These are phyloP conservation scores for Ceratobasidium sp. DNA, from an alignment of 1,284 basidiomycete species.

Conservation along the genomic window DNA sequence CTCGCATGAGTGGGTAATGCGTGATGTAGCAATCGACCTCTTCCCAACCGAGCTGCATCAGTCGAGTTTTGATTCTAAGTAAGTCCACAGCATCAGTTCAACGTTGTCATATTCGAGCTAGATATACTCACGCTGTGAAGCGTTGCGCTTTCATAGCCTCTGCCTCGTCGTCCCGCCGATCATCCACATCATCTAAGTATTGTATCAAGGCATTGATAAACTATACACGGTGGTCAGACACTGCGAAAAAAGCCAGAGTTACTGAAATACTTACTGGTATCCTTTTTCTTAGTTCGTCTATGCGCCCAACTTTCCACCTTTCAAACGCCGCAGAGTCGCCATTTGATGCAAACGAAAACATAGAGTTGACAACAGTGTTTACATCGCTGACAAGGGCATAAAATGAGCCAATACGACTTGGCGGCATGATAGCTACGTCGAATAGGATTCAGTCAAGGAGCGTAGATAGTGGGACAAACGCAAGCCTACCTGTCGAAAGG, in stretches of 20 bases:
- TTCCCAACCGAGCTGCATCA: conserved; percentile 36
- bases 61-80: conserved; percentile 2
- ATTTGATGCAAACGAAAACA: not conserved
- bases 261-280: not conserved
- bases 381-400: conserved; percentile 18
- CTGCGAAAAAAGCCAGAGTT: not conserved
- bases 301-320: conserved; percentile 6
- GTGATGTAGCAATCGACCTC: conserved; percentile 35
- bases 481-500: conserved; percentile 4
- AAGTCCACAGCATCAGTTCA: not conserved
- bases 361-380: not conserved
- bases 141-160: conserved; percentile 25
- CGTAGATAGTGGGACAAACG: not conserved
- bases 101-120: not conserved
- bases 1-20: conserved; percentile 10
- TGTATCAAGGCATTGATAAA: conserved; percentile 2
- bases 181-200: conserved; percentile 21
- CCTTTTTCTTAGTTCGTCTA: not conserved
- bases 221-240: not conserved
- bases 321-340: conserved; percentile 10
- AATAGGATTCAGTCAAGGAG: not conserved
- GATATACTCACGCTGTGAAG: conserved; percentile 21
- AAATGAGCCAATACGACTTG: not conserved
- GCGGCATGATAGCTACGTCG: conserved; percentile 26
- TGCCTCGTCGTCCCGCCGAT: conserved; percentile 8